Conservation (phyloP, 305 asterid species). For the Caryopteris hybrid region DNA sequence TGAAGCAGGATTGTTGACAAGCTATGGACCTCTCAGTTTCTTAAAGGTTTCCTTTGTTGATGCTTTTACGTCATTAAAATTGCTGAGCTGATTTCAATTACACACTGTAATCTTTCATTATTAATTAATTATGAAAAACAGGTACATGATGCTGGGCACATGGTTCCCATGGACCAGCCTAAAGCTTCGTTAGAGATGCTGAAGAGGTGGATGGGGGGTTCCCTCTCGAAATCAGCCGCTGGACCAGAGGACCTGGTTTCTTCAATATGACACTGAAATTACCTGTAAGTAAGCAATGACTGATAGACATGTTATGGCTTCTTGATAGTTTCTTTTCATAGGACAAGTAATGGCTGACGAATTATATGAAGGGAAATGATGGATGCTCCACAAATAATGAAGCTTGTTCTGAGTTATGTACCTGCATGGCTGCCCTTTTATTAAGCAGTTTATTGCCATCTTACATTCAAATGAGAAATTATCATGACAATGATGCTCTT, state of each 20-base stretch:
- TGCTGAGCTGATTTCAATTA: neutral
- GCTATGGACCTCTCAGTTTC: slow-evolving; percentile 84
- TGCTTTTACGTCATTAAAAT: neutral
- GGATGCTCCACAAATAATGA: neutral
- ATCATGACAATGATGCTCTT: neutral
- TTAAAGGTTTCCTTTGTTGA: slow-evolving; percentile 52
- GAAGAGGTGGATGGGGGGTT: slow-evolving; percentile 71
- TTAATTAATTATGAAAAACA: slow-evolving; percentile 21
- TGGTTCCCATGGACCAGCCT: slow-evolving; percentile 99
- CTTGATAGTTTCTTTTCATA: neutral
- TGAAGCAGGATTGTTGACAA: slow-evolving; percentile 72
- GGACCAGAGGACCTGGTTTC: slow-evolving; percentile 46
- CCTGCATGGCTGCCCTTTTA: slow-evolving; percentile 18
- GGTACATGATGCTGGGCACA: slow-evolving; percentile 94
- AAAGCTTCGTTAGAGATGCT: slow-evolving; percentile 80
- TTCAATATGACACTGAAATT: slow-evolving; percentile 40
- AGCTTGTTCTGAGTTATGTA: neutral
- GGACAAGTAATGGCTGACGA: slow-evolving; percentile 1
- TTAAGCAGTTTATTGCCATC: slow-evolving; percentile 14
- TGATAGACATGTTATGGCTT: slow-evolving; percentile 9
- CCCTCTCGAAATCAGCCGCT: slow-evolving; percentile 35
- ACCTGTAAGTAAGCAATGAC: slow-evolving; percentile 21
- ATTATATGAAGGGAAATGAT: neutral
- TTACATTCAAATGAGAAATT: neutral
- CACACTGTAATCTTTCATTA: neutral